Base-by-base conservation (phyloP, 1,284 basidiomycete genomes). In the Trichosporon faecale region DNA sequence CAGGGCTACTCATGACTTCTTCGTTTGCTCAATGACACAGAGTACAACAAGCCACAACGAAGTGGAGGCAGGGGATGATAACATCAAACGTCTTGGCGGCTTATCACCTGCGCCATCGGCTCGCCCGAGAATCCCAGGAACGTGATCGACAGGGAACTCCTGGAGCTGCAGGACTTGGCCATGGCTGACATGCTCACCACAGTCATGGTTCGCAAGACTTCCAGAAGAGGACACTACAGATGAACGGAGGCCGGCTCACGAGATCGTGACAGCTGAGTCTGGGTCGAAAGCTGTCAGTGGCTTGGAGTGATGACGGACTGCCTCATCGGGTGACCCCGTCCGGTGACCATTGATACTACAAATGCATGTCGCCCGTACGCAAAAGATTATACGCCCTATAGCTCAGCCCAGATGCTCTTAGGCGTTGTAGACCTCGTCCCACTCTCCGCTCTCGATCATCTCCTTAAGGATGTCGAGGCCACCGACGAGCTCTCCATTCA, bases 401-500 rank as follows among this genome's bases (percentile, higher is more conserved):
- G 57, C 35, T 64, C 9, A 21, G 2, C n/a, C 27, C 35, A 12
- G 33, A 27, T 25, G 21, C 63, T 63, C 21, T 63, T 11, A 63
- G 29, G 67, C 74, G 44, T 68, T 60, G 68, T 81, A 77, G 71
- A 82, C 69, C 73, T 83, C 80, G 66, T 83, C 79, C 77, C 78
- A 84, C 72, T 82, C 81, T 63, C 83, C 83, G 66, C 73, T 78
- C 77, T 84, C 86, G 14, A 88, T 85, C 86, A 89, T 87, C 83
- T 91, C 89, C 77, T 86, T 84, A 68, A 91, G 84, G 71, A 91
- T 88, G 77, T 90, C 90, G 37, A 88, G 80, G 4, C 87, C 91
- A 40, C 91, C 91, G 16, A 91, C 88, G n/a, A 92, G 86, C 82
- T 92, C 90, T 67, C 91, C 91, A 79, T 94, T 93, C 76, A 94